phyloP scores from a whole-genome alignment of 2,329 filamentous ascomycete genomes.

The Xylaria hypoxylon region DNA sequence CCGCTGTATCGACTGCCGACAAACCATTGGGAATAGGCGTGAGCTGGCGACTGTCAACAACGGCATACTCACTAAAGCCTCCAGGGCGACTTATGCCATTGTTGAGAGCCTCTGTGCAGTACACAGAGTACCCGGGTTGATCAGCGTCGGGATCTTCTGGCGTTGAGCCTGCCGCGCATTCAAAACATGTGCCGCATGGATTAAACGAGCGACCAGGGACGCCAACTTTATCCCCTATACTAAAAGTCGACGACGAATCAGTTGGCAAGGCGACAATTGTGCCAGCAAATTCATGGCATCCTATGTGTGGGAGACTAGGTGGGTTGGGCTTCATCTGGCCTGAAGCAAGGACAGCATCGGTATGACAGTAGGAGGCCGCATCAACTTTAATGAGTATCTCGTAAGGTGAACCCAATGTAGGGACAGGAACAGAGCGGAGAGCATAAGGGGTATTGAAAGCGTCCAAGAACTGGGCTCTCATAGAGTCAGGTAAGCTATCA shows the following conservation, averaged over 20 bases:
- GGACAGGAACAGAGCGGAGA: conserved; percentile 53
- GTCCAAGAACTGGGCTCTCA: conserved; percentile 57
- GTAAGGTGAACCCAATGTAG: conserved; percentile 47
- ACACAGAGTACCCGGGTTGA: conserved; percentile 55
- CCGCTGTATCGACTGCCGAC: conserved; percentile 53
- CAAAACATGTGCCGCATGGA: conserved; percentile 56
- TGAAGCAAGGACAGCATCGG: conserved; percentile 49
- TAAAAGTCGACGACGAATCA: conserved; percentile 30
- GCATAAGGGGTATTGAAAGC: conserved; percentile 56
- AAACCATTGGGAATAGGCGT: conserved; percentile 49
- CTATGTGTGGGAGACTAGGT: conserved; percentile 56
- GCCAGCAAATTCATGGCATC: conserved; percentile 60
- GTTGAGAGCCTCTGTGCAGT: conserved; percentile 49
- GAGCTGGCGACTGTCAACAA: conserved; percentile 56
- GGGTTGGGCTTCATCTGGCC: conserved; percentile 50
- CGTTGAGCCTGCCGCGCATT: conserved; percentile 49
- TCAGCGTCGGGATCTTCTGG: conserved; percentile 50
- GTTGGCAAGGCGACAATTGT: conserved; percentile 53
- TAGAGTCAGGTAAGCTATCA: conserved; percentile 41
- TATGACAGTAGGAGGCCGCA: conserved; percentile 62
- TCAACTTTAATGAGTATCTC: conserved; percentile 60
- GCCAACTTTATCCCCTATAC: conserved; percentile 52
- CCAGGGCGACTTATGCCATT: conserved; percentile 48
- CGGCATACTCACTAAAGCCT: conserved; percentile 57
- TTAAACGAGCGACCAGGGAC: conserved; percentile 57